Base-by-base conservation (phyloP, 768 basidiomycete genomes). In the Favolaschia claudopus region DNA sequence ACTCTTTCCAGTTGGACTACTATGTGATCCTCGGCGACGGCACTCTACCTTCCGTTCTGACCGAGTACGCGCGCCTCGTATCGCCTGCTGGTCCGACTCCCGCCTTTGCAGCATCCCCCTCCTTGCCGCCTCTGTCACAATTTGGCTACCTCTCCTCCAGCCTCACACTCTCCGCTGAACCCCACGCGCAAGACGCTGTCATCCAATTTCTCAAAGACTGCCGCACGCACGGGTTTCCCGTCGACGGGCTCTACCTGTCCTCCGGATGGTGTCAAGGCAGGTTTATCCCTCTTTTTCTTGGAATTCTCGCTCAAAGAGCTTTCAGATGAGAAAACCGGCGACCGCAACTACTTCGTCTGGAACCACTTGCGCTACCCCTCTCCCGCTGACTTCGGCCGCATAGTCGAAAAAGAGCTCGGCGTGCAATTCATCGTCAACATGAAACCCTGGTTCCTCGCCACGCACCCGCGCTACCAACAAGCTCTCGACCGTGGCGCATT, bases 321-420 rank as follows among this genome's bases (percentile, higher is more conserved):
- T 54, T 20, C 39, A 63, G 63, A 64, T 55, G 63, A 57, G 19
- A 50, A 12, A 5, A 64, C 49, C 25, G 58, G 51, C 29, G 38
- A 64, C 50, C 53, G 63, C 42, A 64, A 64, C 55, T 64, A 64
- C 51, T 64, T 64, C 37, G 58, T 60, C 24, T 64, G 63, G 63
- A 64, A 64, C 58, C 63, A 58, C 55, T 27, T 24, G 34, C 63
- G 63, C 33, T 64, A 64, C 40, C 63, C 63, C 0, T 60, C 54
- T 13, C 63, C 63, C 22, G 63, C 58, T 12, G 63, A 56, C 17
- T 37, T 64, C 5, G 63, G 63, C 8, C 63, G 55, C 44, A 57
- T 57, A 38, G 55, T 64, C 28, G 63, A 64, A 51, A 40, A 36
- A 32, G 58, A 60, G 51, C 51, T 64, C 55, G 63, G 63, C 39